These are phyloP conservation scores for Gaertneriomyces sp. DNA, from an alignment of 192 early-diverging fungal species.

Conservation along the genomic window DNA sequence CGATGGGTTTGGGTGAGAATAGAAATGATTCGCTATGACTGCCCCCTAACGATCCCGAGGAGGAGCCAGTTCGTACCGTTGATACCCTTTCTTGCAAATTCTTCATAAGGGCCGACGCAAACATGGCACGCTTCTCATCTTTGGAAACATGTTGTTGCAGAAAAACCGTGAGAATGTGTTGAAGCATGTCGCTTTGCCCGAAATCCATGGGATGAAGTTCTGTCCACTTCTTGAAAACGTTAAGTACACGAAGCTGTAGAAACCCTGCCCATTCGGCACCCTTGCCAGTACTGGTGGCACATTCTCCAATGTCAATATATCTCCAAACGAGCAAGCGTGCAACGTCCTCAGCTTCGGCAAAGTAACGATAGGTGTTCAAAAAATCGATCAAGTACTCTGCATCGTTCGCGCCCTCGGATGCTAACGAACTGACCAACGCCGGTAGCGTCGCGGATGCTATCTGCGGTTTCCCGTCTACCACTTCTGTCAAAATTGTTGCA, in stretches of 20 bases:
- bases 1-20: neutral
- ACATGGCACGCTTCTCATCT: constrained; percentile 28
- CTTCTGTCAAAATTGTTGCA: constrained; percentile 9
- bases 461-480: constrained; percentile 10
- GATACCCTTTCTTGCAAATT: constrained; percentile 29
- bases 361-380: constrained; percentile 64
- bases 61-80: neutral
- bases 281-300: neutral
- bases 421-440: constrained; percentile 29
- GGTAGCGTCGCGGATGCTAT: constrained; percentile 22
- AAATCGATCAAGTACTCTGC: constrained; percentile 60
- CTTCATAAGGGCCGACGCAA: constrained; percentile 28
- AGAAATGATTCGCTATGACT: neutral
- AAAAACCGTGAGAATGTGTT: constrained; percentile 25
- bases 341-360: constrained; percentile 61
- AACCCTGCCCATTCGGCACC: constrained; percentile 26
- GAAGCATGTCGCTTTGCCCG: constrained; percentile 9
- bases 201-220: constrained; percentile 43
- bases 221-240: constrained; percentile 53
- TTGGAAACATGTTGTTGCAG: constrained; percentile 27
- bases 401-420: constrained; percentile 40
- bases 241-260: constrained; percentile 39
- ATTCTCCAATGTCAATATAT: constrained; percentile 50
- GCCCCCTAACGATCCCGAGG: too few species aligned
- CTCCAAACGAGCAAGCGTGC: constrained; percentile 59